Conservation (phyloP, 495 filamentous ascomycete genomes). For the Hyaloscypha bicolor region DNA sequence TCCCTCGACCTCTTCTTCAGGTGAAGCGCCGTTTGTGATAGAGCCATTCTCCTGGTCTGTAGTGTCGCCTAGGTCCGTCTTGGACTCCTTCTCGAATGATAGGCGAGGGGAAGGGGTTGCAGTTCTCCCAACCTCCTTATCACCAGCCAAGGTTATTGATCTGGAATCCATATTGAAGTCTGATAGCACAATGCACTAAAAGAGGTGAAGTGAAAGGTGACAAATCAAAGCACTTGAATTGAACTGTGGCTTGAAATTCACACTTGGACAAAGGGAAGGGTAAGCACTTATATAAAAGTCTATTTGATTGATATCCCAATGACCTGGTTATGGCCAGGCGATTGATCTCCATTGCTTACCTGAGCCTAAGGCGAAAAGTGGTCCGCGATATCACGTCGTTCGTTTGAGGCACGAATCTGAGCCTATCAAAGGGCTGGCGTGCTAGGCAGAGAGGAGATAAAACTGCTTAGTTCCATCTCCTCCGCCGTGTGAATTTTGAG, state of each 20-base stretch:
- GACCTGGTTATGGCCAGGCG: background rate
- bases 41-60: conserved; percentile 29
- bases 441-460: background rate
- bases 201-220: background rate
- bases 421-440: background rate
- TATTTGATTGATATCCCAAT: background rate
- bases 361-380: background rate
- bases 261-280: background rate
- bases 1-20: conserved; percentile 11
- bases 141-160: conserved; percentile 26
- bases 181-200: background rate
- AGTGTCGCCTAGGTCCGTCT: conserved; percentile 8
- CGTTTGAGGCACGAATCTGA: background rate
- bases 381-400: background rate
- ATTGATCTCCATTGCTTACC: background rate
- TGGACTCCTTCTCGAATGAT: conserved; percentile 20
- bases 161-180: conserved; percentile 27
- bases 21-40: background rate
- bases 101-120: conserved; percentile 13
- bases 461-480: background rate
- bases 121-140: conserved; percentile 22
- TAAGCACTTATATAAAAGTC: background rate
- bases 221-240: background rate
- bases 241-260: background rate
- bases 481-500: background rate